Percentiles rank a stretch among this genome's conserved stretches.
phyloP scores from a whole-genome alignment of 805 yeast genomes.

The Barnettozyma botsteinii region DNA sequence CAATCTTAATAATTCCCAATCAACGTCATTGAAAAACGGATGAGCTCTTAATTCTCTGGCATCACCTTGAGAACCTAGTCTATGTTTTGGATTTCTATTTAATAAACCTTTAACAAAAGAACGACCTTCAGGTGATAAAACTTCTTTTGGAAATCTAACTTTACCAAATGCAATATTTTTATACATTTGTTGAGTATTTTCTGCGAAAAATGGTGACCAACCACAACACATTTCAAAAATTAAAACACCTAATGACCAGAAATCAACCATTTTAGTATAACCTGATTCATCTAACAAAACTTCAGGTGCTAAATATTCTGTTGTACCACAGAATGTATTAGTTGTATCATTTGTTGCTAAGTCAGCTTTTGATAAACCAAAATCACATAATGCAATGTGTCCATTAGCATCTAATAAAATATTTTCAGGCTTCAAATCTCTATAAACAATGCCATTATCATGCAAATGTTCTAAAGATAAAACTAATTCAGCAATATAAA shows the following conservation, averaged over 20 bases:
- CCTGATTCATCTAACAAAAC: constrained; percentile 93
- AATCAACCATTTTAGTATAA: constrained; percentile 97
- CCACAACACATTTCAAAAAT: constrained; percentile 99
- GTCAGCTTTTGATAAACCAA: constrained; percentile 93
- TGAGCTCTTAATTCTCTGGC: constrained; percentile 91
- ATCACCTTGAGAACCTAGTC: constrained; percentile 87
- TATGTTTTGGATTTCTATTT: constrained; percentile 92
- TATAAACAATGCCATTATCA: constrained; percentile 90
- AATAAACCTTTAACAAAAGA: constrained; percentile 92
- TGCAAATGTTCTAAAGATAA: constrained; percentile 91
- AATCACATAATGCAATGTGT: constrained; percentile 94
- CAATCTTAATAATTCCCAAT: constrained; percentile 74
- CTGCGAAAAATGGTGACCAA: constrained; percentile 98
- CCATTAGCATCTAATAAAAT: constrained; percentile 94
- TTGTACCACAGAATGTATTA: constrained; percentile 96
- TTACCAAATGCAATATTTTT: constrained; percentile 98
- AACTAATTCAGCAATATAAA: constrained; percentile 93
- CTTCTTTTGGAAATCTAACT: constrained; percentile 95
- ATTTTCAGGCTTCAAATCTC: constrained; percentile 96
- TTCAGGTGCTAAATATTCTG: constrained; percentile 97
- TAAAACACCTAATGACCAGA: constrained; percentile 95
- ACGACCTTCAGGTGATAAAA: constrained; percentile 86
- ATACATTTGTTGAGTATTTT: constrained; percentile 97
- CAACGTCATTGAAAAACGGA: constrained; percentile 85
- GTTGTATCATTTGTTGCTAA: constrained; percentile 78